A percentile compares a stretch with the other conserved stretches of the same genome.
Evolutionary conservation across 2,329 filamentous ascomycete genomes (phyloP).

Genomic region (Podosphaera aphanis): DNA sequence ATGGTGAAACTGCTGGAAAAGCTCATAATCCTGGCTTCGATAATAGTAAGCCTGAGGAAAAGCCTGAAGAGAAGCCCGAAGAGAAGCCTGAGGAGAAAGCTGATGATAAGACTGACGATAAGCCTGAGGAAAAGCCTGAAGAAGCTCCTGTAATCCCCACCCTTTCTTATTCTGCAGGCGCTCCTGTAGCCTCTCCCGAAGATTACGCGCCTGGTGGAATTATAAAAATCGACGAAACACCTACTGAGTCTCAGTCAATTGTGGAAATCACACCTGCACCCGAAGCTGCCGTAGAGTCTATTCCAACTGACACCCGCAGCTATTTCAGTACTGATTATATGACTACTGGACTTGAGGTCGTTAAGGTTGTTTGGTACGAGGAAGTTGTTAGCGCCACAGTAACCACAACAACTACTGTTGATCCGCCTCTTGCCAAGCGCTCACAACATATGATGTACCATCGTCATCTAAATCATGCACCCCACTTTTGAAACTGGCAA

Average conservation of each 20-base stretch:
- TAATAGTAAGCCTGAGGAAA: background rate
- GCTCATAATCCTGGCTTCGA: conserved; percentile 5
- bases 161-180: conserved; percentile 12
- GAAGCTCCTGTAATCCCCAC: conserved; percentile 9
- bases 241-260: background rate
- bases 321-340: conserved; percentile 28
- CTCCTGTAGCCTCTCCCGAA: conserved; percentile 6
- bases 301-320: background rate
- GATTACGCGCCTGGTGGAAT: conserved; percentile 14
- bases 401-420: background rate
- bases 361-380: conserved; percentile 33
- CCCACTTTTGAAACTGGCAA: background rate
- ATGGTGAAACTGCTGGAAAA: conserved; percentile 5
- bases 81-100: background rate
- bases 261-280: conserved; percentile 4
- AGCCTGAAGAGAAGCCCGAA: background rate
- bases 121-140: background rate
- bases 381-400: conserved; percentile 28
- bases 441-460: background rate
- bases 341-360: conserved; percentile 26
- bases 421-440: background rate
- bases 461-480: background rate
- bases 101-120: background rate
- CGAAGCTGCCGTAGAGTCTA: background rate
- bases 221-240: conserved; percentile 9